These are phyloP conservation scores for Lactifluus hygrophoroides DNA, from an alignment of 768 basidiomycete species.

Conservation along the genomic window DNA sequence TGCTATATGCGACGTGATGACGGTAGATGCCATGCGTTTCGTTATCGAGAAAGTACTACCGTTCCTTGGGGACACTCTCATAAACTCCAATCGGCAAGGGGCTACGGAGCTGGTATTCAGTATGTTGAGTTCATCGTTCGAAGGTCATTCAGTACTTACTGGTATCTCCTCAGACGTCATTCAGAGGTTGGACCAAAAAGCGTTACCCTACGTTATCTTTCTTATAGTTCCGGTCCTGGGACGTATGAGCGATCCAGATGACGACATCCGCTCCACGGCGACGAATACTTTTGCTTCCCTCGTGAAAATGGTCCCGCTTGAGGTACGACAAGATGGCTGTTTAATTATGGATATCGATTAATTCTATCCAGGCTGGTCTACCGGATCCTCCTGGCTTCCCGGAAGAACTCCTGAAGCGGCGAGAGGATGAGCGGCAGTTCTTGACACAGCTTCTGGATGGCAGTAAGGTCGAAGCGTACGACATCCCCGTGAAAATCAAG, in stretches of 20 bases:
- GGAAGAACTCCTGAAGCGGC: constrained; percentile 73
- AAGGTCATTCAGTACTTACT: constrained; percentile 8
- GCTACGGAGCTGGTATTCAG: constrained; percentile 86
- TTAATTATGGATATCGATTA: background rate
- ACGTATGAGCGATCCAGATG: constrained; percentile 92
- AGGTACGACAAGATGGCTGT: constrained; percentile 42
- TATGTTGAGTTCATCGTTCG: constrained; percentile 35
- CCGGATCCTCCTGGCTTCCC: constrained; percentile 94
- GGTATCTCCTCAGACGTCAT: constrained; percentile 64
- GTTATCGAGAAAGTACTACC: constrained; percentile 85
- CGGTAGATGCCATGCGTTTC: constrained; percentile 75
- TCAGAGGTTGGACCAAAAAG: constrained; percentile 84
- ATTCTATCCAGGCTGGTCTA: constrained; percentile 58
- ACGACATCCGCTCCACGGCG: constrained; percentile 83
- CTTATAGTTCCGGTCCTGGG: constrained; percentile 93
- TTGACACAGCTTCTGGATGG: constrained; percentile 91
- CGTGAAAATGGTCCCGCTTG: constrained; percentile 97
- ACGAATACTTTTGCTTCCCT: constrained; percentile 97
- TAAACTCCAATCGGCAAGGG: constrained; percentile 75
- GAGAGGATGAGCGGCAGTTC: constrained; percentile 85
- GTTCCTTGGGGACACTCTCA: constrained; percentile 67
- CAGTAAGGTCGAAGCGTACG: constrained; percentile 85
- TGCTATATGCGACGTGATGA: constrained; percentile 80
- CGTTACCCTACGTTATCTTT: constrained; percentile 94
- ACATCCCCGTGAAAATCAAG: constrained; percentile 78